Evolutionary conservation across 2,329 filamentous ascomycete genomes (phyloP).

Genomic region (Colletotrichum echinochloae): DNA sequence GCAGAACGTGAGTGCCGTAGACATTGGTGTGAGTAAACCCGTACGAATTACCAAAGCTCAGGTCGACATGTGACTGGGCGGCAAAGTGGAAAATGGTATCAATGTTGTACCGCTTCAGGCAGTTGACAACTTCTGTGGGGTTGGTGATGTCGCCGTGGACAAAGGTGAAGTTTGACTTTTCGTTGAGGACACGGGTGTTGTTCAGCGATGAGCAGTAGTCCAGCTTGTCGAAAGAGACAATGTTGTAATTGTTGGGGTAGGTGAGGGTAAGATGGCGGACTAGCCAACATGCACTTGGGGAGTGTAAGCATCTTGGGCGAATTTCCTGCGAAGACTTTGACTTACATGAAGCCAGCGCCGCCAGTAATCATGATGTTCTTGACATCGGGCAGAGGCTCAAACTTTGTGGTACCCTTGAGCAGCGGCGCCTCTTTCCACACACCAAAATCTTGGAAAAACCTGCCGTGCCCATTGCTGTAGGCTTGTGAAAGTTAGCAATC

Average conservation of each 20-base stretch:
- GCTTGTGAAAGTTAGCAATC: constrained; percentile 32
- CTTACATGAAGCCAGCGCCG: constrained; percentile 87
- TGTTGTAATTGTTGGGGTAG: constrained; percentile 80
- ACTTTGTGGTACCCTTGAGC: constrained; percentile 76
- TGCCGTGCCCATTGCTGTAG: constrained; percentile 47
- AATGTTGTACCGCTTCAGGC: constrained; percentile 77
- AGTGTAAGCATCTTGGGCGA: constrained; percentile 27
- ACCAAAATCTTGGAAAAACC: constrained; percentile 69
- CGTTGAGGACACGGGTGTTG: constrained; percentile 78
- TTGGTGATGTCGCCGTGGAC: constrained; percentile 84
- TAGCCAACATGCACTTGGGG: constrained; percentile 80
- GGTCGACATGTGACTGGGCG: constrained; percentile 85
- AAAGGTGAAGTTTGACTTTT: constrained; percentile 79
- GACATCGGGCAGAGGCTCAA: constrained; percentile 75
- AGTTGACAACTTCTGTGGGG: constrained; percentile 75
- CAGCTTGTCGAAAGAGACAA: constrained; percentile 86
- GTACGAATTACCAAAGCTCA: constrained; percentile 86
- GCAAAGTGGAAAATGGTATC: constrained; percentile 88
- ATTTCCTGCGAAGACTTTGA: constrained; percentile 37
- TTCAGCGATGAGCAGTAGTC: constrained; percentile 86
- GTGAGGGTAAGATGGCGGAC: constrained; percentile 81
- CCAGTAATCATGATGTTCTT: constrained; percentile 88
- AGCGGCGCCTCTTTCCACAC: constrained; percentile 80
- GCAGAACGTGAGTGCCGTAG: constrained; percentile 83
- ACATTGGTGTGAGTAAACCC: constrained; percentile 86